Base-by-base conservation (phyloP, 169 alveolate species). In the Prorocentrum cordatum region DNA sequence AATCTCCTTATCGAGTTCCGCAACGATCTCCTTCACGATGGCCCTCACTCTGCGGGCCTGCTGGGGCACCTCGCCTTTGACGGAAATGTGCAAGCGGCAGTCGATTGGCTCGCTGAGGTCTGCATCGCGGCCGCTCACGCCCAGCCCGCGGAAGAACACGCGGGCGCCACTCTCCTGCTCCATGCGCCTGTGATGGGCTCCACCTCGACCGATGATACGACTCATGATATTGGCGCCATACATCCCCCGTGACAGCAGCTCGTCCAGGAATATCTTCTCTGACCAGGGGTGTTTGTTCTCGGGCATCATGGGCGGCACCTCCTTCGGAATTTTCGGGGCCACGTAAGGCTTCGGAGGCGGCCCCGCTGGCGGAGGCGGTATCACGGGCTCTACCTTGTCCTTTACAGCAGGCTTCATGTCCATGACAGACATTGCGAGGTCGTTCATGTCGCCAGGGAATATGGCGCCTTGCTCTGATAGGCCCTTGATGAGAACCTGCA, bases 101-200 rank as follows among this genome's bases (percentile, higher is more conserved):
- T 82, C 91, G 27, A 59, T 64, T 5, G 91, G 70, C 24, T 82
- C 91, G 2, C 31, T n/a, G 22, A 82, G 33, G 29, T 82, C 91
- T 70, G 50, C 31, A 12, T 82, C 91, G 16, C 91, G 20, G 18
- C 91, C 91, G 14, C 91, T 82, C 32, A 82, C 91, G 3, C 91
- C 91, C 38, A 82, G 31, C 35, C 91, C 91, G 35, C 91, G 91
- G 71, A 82, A 82, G 91, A 82, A 82, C 33, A 82, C 91, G 12
- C 91, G 91, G 1, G 91, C 91, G 29, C 91, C 91, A 22, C 91
- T 82, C 29, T 82, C 91, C 54, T 42, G 54, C 54, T 42, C 91
- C 91, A 82, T 82, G 36, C 91, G 71, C 3, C 91, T 66, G 29
- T 82, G 91, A 31, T 82, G 91, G 68, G 64, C 50, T 2, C 91